Evolutionary conservation across 2,329 filamentous ascomycete genomes (phyloP).

Genomic region (Metarhizium anisopliae): DNA sequence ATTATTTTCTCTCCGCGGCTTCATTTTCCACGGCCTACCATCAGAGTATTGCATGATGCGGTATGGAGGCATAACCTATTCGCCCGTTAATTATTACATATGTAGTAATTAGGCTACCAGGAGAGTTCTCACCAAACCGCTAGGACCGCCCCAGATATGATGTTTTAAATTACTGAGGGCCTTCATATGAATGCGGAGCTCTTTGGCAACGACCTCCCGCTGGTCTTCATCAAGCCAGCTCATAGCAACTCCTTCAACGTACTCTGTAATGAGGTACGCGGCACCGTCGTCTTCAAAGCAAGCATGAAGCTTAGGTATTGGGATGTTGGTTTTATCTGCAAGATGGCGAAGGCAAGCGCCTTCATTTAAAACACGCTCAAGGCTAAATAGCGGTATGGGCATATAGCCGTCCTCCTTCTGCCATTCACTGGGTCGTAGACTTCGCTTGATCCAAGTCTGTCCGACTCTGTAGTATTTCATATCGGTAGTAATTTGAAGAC

Average conservation of each 20-base stretch:
- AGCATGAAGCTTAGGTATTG: slow-evolving; percentile 8
- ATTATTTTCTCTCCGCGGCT: slow-evolving; percentile 4
- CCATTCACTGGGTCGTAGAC: slow-evolving; percentile 9
- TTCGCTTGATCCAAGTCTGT: slow-evolving; percentile 9
- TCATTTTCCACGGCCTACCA: slow-evolving; percentile 5
- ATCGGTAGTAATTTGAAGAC: slow-evolving; percentile 3
- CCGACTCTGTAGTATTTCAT: slow-evolving; percentile 8
- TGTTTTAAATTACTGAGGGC: slow-evolving; percentile 3
- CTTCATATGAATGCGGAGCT: slow-evolving; percentile 5
- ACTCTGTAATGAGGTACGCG: slow-evolving; percentile 8
- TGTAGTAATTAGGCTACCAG: background rate
- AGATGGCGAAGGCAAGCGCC: slow-evolving; percentile 7
- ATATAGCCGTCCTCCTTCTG: slow-evolving; percentile 6
- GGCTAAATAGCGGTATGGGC: slow-evolving; percentile 5
- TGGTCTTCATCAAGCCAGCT: slow-evolving; percentile 3
- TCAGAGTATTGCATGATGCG: slow-evolving; percentile 5
- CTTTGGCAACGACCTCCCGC: slow-evolving; percentile 1
- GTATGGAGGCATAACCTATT: slow-evolving; percentile 9
- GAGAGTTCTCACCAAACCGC: slow-evolving; percentile 3
- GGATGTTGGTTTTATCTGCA: slow-evolving; percentile 10
- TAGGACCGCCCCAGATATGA: slow-evolving; percentile 7
- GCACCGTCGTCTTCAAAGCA: slow-evolving; percentile 12
- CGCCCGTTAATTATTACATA: background rate
- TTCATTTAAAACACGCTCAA: slow-evolving; percentile 10
- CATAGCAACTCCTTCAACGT: slow-evolving; percentile 10